Percentiles rank a stretch among this genome's conserved stretches.
Conservation (phyloP, 345 rosid genomes). For the Eucalyptus pauciflora region DNA sequence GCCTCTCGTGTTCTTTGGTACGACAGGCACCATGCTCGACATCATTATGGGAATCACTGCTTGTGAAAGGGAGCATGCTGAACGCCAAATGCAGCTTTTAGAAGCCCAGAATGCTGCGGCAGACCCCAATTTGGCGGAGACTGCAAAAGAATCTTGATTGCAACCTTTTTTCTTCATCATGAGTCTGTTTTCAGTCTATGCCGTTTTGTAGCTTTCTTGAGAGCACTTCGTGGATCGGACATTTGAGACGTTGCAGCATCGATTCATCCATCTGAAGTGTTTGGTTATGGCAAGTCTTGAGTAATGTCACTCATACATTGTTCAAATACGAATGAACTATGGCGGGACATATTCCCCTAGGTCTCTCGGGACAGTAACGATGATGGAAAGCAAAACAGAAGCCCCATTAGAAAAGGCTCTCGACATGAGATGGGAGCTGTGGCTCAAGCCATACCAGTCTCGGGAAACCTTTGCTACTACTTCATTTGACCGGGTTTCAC, state of each 20-base stretch:
- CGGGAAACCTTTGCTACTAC: background rate
- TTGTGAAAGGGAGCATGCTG: conserved; percentile 97
- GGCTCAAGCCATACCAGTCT: background rate
- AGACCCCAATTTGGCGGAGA: conserved; percentile 3
- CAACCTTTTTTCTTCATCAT: background rate
- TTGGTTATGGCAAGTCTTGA: background rate
- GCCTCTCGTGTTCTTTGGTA: conserved; percentile 91
- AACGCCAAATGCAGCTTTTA: conserved; percentile 72
- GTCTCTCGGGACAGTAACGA: background rate
- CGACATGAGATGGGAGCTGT: background rate
- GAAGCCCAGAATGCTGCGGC: conserved; percentile 48
- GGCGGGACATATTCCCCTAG: background rate
- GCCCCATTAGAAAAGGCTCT: background rate
- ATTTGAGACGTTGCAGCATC: background rate
- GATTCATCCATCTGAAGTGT: background rate
- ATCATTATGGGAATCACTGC: conserved; percentile 81
- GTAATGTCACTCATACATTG: background rate
- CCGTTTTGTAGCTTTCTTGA: background rate
- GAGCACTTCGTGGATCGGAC: background rate
- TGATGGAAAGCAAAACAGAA: background rate
- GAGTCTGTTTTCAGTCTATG: background rate
- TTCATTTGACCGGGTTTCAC: background rate
- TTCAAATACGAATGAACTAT: background rate
- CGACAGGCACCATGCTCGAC: conserved; percentile 95
- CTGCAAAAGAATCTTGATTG: conserved; percentile 4